A percentile compares a stretch with the other conserved stretches of the same genome.
phyloP scores from a whole-genome alignment of 176 grass and related monocot genomes.

The Hyparrhenia diplandra region DNA sequence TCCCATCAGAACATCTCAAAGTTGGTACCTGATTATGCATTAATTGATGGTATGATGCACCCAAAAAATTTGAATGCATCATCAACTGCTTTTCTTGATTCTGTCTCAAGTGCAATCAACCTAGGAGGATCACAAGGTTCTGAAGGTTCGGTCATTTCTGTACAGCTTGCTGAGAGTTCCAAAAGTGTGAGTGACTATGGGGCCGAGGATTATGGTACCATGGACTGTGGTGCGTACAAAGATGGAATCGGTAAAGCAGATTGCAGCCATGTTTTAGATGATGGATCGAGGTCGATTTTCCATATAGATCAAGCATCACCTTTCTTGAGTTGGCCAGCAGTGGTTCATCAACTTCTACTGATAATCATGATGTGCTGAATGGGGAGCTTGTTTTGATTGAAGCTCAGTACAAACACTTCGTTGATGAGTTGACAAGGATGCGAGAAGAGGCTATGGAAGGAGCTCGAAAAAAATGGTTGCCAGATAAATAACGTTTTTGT shows the following conservation, averaged over 20 bases:
- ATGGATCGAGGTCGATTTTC: slow-evolving; percentile 23
- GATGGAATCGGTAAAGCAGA: slow-evolving; percentile 15
- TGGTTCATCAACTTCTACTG: slow-evolving; percentile 25
- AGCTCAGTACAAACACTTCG: slow-evolving; percentile 54
- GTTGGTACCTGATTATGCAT: slow-evolving; percentile 27
- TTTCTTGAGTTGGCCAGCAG: slow-evolving; percentile 24
- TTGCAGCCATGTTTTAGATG: slow-evolving; percentile 2
- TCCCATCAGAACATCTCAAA: slow-evolving; percentile 21
- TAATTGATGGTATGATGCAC: slow-evolving; percentile 27
- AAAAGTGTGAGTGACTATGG: slow-evolving; percentile 43
- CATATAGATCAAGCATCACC: slow-evolving; percentile 31
- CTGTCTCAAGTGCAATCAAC: slow-evolving; percentile 31
- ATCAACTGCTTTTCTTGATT: slow-evolving; percentile 26
- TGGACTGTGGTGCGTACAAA: slow-evolving; percentile 44
- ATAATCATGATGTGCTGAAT: slow-evolving; percentile 47
- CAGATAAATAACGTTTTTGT: slow-evolving; percentile 23
- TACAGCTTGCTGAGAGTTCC: slow-evolving; percentile 37
- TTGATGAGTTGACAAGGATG: slow-evolving; percentile 73
- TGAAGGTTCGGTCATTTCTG: slow-evolving; percentile 35
- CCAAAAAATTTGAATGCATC: slow-evolving; percentile 9
- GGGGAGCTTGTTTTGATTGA: slow-evolving; percentile 67
- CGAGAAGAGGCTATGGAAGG: slow-evolving; percentile 53
- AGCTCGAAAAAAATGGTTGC: slow-evolving; percentile 48
- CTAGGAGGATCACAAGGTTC: slow-evolving; percentile 46
- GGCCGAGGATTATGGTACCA: slow-evolving; percentile 31